Percentiles rank a stretch among this genome's conserved stretches.
Conservation (phyloP, 1,284 basidiomycete species). For the Ceratobasidium sp. region DNA sequence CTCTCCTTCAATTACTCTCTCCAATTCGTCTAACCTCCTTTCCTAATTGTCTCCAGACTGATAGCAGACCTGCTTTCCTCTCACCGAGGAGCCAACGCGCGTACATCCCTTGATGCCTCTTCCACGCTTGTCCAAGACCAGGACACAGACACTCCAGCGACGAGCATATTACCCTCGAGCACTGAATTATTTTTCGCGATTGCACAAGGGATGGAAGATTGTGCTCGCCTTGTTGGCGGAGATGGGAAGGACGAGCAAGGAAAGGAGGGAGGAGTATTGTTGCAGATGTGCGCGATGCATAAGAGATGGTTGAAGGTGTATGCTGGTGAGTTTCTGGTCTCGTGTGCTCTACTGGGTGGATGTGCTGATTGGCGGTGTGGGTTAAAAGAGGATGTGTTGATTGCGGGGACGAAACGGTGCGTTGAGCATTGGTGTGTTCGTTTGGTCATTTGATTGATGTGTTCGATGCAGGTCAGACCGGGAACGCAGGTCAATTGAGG, state of each 20-base stretch:
- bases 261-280: constrained; percentile 83
- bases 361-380: neutral
- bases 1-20: constrained; percentile 40
- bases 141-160: constrained; percentile 59
- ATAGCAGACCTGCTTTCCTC: constrained; percentile 54
- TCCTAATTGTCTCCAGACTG: constrained; percentile 49
- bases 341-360: neutral
- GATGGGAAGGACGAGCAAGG: constrained; percentile 56
- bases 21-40: constrained; percentile 8
- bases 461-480: constrained; percentile 50
- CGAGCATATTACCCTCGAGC: constrained; percentile 83
- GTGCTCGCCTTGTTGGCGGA: constrained; percentile 59
- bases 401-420: constrained; percentile 75
- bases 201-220: constrained; percentile 93
- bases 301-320: constrained; percentile 95
- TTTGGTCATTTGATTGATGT: neutral
- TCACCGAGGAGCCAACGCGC: constrained; percentile 73
- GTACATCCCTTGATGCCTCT: constrained; percentile 74
- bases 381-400: constrained; percentile 79
- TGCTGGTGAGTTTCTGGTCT: constrained; percentile 69
- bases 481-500: constrained; percentile 76
- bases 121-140: constrained; percentile 55
- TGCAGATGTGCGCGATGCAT: constrained; percentile 79
- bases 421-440: constrained; percentile 42
- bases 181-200: constrained; percentile 99